Evolutionary conservation across 768 basidiomycete genomes (phyloP).

Genomic region (Rhizopogon vulgaris): DNA sequence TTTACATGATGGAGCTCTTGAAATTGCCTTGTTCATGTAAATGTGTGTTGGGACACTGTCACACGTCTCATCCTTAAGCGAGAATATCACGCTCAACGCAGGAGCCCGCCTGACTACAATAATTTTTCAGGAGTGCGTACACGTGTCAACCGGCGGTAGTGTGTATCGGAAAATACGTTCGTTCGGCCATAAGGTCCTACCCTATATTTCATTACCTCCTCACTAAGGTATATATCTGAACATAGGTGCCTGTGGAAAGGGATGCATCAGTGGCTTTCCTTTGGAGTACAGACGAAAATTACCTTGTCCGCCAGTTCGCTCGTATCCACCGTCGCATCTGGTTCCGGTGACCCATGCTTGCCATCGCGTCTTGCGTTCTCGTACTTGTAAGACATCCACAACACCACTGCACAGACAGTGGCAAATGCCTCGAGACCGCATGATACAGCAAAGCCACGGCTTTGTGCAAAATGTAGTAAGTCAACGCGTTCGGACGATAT

Average conservation of each 20-base stretch:
- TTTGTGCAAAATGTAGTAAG: constrained; percentile 16
- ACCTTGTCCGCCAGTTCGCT: constrained; percentile 65
- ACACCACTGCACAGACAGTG: constrained; percentile 43
- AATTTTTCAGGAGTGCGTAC: too few relatives aligned
- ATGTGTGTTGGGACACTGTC: too few relatives aligned
- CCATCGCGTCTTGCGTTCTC: constrained; percentile 54
- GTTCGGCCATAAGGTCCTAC: too few relatives aligned
- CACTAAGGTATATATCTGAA: constrained; percentile 8
- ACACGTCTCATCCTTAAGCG: too few relatives aligned
- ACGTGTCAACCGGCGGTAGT: too few relatives aligned
- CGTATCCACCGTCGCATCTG: constrained; percentile 50
- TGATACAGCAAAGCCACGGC: constrained; percentile 55
- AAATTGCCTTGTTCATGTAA: too few relatives aligned
- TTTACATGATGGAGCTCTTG: too few relatives aligned
- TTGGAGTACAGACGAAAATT: not conserved
- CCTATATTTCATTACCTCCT: not conserved
- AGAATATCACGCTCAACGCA: too few relatives aligned
- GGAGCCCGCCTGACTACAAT: too few relatives aligned
- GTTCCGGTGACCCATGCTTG: constrained; percentile 43
- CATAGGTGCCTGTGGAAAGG: constrained; percentile 4
- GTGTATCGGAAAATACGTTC: too few relatives aligned
- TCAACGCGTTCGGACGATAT: not conserved
- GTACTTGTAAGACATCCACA: constrained; percentile 54
- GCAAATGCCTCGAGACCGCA: constrained; percentile 51
- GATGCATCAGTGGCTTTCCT: not conserved